Conservation (phyloP, 192 early-diverging fungal species). For the Irineochytrium annulatum region DNA sequence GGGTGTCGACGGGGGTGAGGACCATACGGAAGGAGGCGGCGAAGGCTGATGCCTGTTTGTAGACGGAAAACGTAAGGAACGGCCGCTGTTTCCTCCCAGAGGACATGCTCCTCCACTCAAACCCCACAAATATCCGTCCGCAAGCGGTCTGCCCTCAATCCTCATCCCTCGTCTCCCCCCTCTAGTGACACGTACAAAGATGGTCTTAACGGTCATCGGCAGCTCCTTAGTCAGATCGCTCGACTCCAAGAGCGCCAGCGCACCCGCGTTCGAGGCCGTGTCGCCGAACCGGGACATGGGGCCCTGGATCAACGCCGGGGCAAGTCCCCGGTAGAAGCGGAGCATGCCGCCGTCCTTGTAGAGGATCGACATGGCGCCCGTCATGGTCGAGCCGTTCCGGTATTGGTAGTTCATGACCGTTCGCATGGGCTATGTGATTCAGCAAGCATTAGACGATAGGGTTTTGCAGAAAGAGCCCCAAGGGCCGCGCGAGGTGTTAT, state of each 20-base stretch:
- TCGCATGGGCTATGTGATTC: constrained; percentile 25
- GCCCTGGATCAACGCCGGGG: constrained; percentile 39
- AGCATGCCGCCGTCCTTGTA: constrained; percentile 43
- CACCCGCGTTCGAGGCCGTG: constrained; percentile 44
- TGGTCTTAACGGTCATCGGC: constrained; percentile 36
- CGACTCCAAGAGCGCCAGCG: constrained; percentile 31
- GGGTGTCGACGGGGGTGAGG: constrained; percentile 38
- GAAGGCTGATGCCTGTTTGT: constrained; percentile 29
- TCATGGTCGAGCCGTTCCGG: constrained; percentile 25
- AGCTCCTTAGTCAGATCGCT: constrained; percentile 19
- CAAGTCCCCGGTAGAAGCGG: constrained; percentile 41
- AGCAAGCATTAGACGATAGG: constrained; percentile 2
- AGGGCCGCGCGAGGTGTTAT: neutral
- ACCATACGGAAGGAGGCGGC: constrained; percentile 41
- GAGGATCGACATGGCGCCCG: constrained; percentile 20
- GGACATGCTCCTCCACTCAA: too few relatives aligned
- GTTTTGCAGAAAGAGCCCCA: neutral
- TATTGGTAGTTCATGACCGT: constrained; percentile 44
- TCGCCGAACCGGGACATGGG: constrained; percentile 43
- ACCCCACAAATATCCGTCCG: too few relatives aligned
- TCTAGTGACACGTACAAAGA: constrained; percentile 8
- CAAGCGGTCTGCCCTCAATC: too few relatives aligned
- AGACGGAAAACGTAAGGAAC: too few relatives aligned
- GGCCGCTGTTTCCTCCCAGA: too few relatives aligned
- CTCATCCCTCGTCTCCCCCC: too few relatives aligned